These are phyloP conservation scores for Plasmopara muralis DNA, from an alignment of 352 stramenopile genomes.

Conservation along the genomic window DNA sequence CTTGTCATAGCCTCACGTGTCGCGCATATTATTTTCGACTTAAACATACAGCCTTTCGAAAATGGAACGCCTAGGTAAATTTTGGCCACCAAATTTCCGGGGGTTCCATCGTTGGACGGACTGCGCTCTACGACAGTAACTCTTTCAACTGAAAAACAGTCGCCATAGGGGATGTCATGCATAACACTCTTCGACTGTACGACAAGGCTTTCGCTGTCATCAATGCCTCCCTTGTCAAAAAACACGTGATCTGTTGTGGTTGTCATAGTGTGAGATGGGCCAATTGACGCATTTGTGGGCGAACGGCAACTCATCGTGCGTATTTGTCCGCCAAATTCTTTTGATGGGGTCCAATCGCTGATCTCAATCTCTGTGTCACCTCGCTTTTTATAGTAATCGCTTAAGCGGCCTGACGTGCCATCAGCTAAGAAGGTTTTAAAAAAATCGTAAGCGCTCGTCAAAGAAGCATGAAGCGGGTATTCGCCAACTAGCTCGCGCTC, in stretches of 20 bases:
- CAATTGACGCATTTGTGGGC: constrained; percentile 78
- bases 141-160: constrained; percentile 79
- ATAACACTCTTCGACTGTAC: constrained; percentile 59
- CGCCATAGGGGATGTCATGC: constrained; percentile 82
- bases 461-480: constrained; percentile 45
- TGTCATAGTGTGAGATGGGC: constrained; percentile 75
- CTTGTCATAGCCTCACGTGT: constrained; percentile 53
- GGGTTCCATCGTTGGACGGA: constrained; percentile 26
- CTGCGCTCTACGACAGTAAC: constrained; percentile 49
- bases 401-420: constrained; percentile 36
- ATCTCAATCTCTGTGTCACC: constrained; percentile 70
- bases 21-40: constrained; percentile 84
- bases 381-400: constrained; percentile 60
- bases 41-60: constrained; percentile 86
- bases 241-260: constrained; percentile 66
- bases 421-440: constrained; percentile 69
- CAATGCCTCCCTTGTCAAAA: constrained; percentile 31
- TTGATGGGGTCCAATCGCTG: constrained; percentile 52
- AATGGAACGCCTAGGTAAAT: constrained; percentile 76
- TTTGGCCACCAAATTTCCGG: constrained; percentile 41
- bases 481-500: constrained; percentile 69
- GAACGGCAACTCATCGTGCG: constrained; percentile 59
- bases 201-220: constrained; percentile 43
- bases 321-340: constrained; percentile 63
- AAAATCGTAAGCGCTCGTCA: constrained; percentile 48